Conservation (phyloP, 306 rosid genomes). For the Alnus glutinosa region DNA sequence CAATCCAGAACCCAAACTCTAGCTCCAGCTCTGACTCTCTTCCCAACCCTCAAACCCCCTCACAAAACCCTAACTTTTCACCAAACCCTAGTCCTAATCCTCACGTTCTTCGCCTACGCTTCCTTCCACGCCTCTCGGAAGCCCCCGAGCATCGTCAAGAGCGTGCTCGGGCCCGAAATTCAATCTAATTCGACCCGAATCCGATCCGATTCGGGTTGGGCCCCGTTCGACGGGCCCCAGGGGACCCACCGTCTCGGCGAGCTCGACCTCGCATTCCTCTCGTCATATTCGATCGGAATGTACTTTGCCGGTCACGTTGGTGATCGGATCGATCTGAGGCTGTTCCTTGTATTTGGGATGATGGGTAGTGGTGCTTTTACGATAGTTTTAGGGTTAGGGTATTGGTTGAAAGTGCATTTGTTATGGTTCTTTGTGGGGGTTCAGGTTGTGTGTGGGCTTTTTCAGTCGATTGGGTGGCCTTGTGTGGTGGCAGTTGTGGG, state of each 20-base stretch:
- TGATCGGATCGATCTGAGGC: slow-evolving; percentile 78
- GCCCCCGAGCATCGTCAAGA: slow-evolving; percentile 92
- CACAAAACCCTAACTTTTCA: slow-evolving; percentile 71
- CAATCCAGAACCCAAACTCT: slow-evolving; percentile 38
- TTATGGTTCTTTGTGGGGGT: slow-evolving; percentile 68
- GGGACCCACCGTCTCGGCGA: slow-evolving; percentile 81
- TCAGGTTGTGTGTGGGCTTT: slow-evolving; percentile 79
- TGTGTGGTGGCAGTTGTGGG: slow-evolving; percentile 92
- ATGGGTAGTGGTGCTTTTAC: slow-evolving; percentile 82
- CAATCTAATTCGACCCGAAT: slow-evolving; percentile 40
- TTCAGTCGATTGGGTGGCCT: slow-evolving; percentile 99
- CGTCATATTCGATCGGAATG: slow-evolving; percentile 80
- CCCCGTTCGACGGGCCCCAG: slow-evolving; percentile 68
- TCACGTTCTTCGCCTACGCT: slow-evolving; percentile 77
- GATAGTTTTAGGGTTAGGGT: slow-evolving; percentile 73
- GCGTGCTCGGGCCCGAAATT: slow-evolving; percentile 74
- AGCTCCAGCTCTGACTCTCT: slow-evolving; percentile 61
- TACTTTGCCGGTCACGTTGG: slow-evolving; percentile 83
- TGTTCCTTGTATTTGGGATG: slow-evolving; percentile 86
- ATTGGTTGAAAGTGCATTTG: slow-evolving; percentile 75
- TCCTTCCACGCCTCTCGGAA: slow-evolving; percentile 91
- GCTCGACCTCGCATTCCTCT: slow-evolving; percentile 84
- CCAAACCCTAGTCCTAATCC: slow-evolving; percentile 50
- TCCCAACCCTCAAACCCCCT: slow-evolving; percentile 71
- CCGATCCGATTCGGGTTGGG: slow-evolving; percentile 59